Base-by-base conservation (phyloP, 257 asterid genomes). In the Solanum appendiculatum region DNA sequence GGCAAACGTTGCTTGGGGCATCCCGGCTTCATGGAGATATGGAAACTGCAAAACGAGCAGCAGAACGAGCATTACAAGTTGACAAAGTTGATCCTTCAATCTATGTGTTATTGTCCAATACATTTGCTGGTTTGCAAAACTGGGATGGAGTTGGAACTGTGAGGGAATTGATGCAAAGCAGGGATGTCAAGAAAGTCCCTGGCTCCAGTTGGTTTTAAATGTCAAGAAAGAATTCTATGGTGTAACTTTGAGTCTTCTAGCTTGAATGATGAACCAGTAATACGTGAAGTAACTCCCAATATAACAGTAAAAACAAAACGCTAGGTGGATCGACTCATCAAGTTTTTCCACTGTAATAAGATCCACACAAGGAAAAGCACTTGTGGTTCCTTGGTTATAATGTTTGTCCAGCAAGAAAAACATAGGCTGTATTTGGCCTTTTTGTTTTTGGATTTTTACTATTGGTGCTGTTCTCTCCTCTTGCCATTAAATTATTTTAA, bases 1-100 rank as follows among this genome's bases (percentile, higher is more conserved):
- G 98, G 98, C 95, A 93, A 83, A 95, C 98, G 5, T 90, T 95
- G 91, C 95, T 95, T 7, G 95, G 95, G 21, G 93, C 98, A 25
- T 92, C 96, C 73, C 82, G 91, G 87, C 87, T 92, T 70, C 94
- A 93, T 18, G 96, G 94, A 86, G 96, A 95, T 44, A 87, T 89
- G 64, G 95, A 91, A 29, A 89, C 94, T 23, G 98, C 96, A 2
- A 91, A 88, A 87, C 93, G 92, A 25, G 96, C 96, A 3, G 95
- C 98, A 3, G 86, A 90, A 84, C 85, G 18, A 20, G 98, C 95
- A 9, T 77, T 94, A 73, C 91, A 85, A 54, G 87, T 91, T 9
- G 93, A 94, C 72, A 90, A 74, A 88, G 90, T 86, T 16, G 94
- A 93, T 82, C 91, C 95, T 34, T 91, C 95, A 10, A 91, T 96